Evolutionary conservation across 768 basidiomycete genomes (phyloP).

Genomic region (Candolleomyces eurysporus): DNA sequence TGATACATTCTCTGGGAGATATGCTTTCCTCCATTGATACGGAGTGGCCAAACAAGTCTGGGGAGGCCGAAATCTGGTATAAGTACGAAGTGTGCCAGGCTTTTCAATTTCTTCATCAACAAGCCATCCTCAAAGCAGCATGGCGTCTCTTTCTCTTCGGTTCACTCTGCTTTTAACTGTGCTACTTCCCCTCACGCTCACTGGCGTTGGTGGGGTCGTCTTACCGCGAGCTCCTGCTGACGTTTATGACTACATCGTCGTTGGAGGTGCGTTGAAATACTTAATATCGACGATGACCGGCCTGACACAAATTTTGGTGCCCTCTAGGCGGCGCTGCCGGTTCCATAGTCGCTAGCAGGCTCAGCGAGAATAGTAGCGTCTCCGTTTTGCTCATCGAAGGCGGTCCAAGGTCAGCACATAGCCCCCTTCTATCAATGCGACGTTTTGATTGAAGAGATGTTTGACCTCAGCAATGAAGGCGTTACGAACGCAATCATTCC

Average conservation of each 20-base stretch:
- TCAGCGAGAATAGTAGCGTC: conserved; percentile 47
- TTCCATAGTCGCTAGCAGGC: conserved; percentile 51
- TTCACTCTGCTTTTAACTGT: background rate
- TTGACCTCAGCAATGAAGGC: conserved; percentile 2
- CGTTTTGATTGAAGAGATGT: background rate
- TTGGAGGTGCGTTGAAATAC: conserved; percentile 6
- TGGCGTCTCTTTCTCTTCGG: background rate
- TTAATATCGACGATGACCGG: too few relatives aligned
- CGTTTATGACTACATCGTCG: conserved; percentile 10
- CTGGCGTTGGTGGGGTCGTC: background rate
- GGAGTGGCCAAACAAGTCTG: too few relatives aligned
- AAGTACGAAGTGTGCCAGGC: too few relatives aligned
- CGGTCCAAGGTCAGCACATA: conserved; percentile 45
- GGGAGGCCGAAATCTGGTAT: too few relatives aligned
- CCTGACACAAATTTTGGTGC: background rate
- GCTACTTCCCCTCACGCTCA: background rate
- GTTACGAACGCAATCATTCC: background rate
- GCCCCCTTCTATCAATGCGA: background rate
- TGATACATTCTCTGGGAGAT: too few relatives aligned
- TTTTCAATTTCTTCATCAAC: too few relatives aligned
- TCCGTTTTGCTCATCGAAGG: conserved; percentile 55
- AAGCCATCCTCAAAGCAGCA: too few relatives aligned
- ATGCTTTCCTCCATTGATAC: too few relatives aligned
- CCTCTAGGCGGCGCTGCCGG: conserved; percentile 49
- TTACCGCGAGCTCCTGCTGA: background rate